Base-by-base conservation (phyloP, 1,284 basidiomycete genomes). In the Abortiporus biennis region DNA sequence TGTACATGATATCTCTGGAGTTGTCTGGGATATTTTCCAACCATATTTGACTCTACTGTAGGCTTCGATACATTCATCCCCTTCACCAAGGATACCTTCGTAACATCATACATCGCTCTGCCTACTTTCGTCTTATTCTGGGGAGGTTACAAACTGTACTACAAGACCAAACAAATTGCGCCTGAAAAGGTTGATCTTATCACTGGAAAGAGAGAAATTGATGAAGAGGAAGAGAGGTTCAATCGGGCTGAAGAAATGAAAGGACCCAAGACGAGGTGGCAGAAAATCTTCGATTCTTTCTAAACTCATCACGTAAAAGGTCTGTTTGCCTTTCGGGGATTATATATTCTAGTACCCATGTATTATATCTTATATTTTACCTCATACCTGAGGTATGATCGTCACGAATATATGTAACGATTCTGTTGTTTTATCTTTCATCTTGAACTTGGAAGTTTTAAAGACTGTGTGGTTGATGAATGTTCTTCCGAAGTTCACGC, bases 131-230 rank as follows among this genome's bases (percentile, higher is more conserved):
- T 78, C 29, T 27, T 77, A 38, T 65, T 79, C 38, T 85, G 74
- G 69, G 22, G 66, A 6, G 73, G 72, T 1, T 84, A 80, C 65
- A 85, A 82, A 53, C 17, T 80, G 11, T 50, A 64, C 36, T 74
- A 69, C 56, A 68, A 66, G 49, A 80, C 80, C 1, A 67, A 56
- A 40, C 54, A 71, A 16, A 76, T 85, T 51, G 65, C 67, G 1
- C 53, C 68, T 3, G 58, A 65, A 19, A 67, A 79, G 45, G 77
- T 87, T 46, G 85, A 87, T 54, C 68, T 88, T 24, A 57, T 76
- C 29, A 74, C 76, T 12, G 85, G 81, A 21, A 67, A 78, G 30
- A 66, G 73, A 36, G 74, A 76, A 54, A 83, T 86, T 46, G 72
- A 82, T 49, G 81, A 84, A 45, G 76, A 81, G 49, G 78, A 85